Evolutionary conservation across 2,329 filamentous ascomycete genomes (phyloP).

Genomic region (Cylindrodendrum hubeiense): DNA sequence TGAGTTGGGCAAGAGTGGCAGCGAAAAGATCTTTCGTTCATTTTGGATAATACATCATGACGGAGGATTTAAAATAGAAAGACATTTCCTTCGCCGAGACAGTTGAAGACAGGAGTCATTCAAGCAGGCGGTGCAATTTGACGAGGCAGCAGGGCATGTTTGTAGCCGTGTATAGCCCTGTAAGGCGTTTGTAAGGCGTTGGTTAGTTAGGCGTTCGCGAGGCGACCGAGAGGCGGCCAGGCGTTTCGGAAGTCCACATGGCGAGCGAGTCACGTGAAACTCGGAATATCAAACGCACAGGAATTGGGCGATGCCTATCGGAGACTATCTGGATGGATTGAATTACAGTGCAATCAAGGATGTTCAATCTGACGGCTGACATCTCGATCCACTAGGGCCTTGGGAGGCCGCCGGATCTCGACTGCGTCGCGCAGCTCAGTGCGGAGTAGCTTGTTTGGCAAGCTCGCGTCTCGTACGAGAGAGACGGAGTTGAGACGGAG

Average conservation of each 20-base stretch:
- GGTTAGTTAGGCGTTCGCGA: no score
- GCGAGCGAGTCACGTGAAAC: background rate
- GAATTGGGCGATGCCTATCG: background rate
- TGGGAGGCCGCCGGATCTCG: background rate
- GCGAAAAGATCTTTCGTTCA: constrained; percentile 6
- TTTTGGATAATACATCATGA: background rate
- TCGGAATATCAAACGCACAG: background rate
- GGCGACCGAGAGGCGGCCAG: background rate
- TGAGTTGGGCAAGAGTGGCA: background rate
- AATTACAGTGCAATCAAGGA: background rate
- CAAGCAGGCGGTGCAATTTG: background rate
- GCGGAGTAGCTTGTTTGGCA: background rate
- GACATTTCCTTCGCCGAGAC: background rate
- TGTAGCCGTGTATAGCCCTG: background rate
- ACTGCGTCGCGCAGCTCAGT: background rate
- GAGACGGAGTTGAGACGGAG: background rate
- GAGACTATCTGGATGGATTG: background rate
- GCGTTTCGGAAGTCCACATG: constrained; percentile 2
- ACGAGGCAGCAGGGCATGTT: background rate
- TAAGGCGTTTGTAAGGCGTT: background rate
- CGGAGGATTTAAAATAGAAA: background rate
- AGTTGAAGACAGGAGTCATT: background rate
- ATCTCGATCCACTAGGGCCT: background rate
- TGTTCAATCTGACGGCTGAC: background rate
- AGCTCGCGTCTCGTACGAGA: background rate